These are phyloP conservation scores for Gyrodon lividus DNA, from an alignment of 768 basidiomycete genomes.

Conservation along the genomic window DNA sequence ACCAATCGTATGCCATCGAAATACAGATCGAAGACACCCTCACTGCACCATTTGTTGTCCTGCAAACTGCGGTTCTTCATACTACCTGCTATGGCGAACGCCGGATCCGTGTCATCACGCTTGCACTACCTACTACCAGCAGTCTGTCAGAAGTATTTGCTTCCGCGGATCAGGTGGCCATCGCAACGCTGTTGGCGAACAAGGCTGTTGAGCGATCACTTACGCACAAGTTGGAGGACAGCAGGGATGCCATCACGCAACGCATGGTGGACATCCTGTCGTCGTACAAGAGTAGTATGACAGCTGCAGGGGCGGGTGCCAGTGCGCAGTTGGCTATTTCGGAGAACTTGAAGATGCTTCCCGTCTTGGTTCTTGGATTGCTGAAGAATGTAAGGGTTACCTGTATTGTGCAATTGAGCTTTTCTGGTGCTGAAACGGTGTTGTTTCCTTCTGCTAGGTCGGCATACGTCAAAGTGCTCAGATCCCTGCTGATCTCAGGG, in stretches of 20 bases:
- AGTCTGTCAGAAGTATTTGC: conserved; percentile 88
- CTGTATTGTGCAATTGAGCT: background rate
- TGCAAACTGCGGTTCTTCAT: conserved; percentile 93
- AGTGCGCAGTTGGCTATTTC: conserved; percentile 91
- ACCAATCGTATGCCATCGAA: conserved; percentile 95
- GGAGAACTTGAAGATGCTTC: conserved; percentile 94
- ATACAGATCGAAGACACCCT: conserved; percentile 94
- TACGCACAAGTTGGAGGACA: conserved; percentile 86
- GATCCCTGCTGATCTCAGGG: conserved; percentile 94
- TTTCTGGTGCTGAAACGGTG: background rate
- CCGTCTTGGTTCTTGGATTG: conserved; percentile 84
- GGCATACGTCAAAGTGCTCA: conserved; percentile 94
- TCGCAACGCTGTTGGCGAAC: conserved; percentile 81
- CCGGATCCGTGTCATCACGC: conserved; percentile 87
- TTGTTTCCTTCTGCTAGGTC: conserved; percentile 48
- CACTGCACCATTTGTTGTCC: conserved; percentile 85
- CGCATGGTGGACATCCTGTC: conserved; percentile 81
- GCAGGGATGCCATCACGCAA: conserved; percentile 79
- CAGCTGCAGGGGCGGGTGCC: conserved; percentile 87
- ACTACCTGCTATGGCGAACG: conserved; percentile 93
- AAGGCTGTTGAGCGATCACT: conserved; percentile 90
- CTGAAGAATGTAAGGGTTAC: conserved; percentile 79
- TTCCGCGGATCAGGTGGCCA: conserved; percentile 85
- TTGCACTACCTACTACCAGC: conserved; percentile 83
- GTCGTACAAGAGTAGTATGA: conserved; percentile 96